Conservation (phyloP, 345 rosid genomes). For the Turritis glabra region DNA sequence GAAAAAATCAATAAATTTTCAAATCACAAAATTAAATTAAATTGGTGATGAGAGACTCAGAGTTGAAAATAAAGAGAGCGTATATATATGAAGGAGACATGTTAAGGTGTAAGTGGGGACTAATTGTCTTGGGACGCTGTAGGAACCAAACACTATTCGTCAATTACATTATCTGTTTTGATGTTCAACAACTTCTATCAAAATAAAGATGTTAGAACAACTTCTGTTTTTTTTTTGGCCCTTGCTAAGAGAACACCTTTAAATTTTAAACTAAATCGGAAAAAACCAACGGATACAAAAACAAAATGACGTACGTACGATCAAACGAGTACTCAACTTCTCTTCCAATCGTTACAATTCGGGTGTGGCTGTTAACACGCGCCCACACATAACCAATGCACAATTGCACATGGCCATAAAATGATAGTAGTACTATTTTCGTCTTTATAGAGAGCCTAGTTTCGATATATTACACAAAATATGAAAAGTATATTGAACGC, state of each 20-base stretch:
- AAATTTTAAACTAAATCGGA: not conserved
- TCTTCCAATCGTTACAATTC: constrained; percentile 19
- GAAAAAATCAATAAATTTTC: not conserved
- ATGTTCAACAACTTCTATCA: constrained; percentile 19
- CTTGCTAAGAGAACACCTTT: not conserved
- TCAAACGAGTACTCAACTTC: constrained; percentile 21
- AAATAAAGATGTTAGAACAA: not conserved
- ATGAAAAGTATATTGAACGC: not conserved
- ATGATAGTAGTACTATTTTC: too few species aligned
- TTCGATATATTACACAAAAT: not conserved
- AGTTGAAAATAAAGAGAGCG: constrained; percentile 19
- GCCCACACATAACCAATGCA: constrained; percentile 20
- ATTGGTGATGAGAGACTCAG: not conserved
- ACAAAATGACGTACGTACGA: constrained; percentile 20
- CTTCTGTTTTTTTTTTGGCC: too few species aligned
- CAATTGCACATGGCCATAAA: constrained; percentile 28
- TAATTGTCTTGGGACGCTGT: constrained; percentile 32
- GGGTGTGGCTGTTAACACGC: constrained; percentile 1
- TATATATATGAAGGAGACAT: constrained; percentile 31
- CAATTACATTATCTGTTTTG: constrained; percentile 10
- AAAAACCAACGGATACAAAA: not conserved
- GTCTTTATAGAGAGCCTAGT: not conserved
- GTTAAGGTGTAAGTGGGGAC: constrained; percentile 36
- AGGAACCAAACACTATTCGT: constrained; percentile 27
- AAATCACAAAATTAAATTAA: not conserved